Base-by-base conservation (phyloP, 2,329 filamentous ascomycete genomes). In the Hymenoscyphus fraxineus region DNA sequence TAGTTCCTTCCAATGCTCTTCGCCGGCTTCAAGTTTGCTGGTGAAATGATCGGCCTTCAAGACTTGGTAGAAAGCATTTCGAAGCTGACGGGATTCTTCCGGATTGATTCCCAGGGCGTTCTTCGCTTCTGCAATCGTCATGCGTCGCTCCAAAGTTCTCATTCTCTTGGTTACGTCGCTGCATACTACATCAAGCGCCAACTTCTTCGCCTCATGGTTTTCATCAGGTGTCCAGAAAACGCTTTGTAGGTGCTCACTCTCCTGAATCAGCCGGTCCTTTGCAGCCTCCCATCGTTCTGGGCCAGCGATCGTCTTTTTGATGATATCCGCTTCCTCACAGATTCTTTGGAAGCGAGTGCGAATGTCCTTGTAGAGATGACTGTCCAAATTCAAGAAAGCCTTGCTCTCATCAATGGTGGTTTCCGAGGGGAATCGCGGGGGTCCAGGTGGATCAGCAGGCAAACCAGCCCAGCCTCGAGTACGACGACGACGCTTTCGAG, bases 91-190 rank as follows among this genome's bases (percentile, higher is more conserved):
- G 71, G 84, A 85, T 72, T 88, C 82, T 71, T 88, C 85, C 6
- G 88, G 85, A 66, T 90, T 90, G 69, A 92, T 80, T 38, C 86
- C 86, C 58, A 92, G 81, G 38, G 83, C 80, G 73, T 89, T 90
- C 75, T 92, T 93, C 4, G 90, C 90, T 65, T 93, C 88, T 1
- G 86, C 83, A 56, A 94, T 84, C 0, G 86, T 88, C 83, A 94
- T 87, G n/a, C 84, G 81, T 40, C 81, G 82, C 59, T 87, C 84
- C 64, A 86, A 74, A 13, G 80, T 85, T 71, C 91, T 85, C 80
- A 93, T 88, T 22, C 89, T 82, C 77, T 95, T 95, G 0, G 90
- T 93, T 38, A 94, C 89, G 77, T 94, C 91, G 35, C 86, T 89
- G 73, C 90, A 93, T 31, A 96, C 88, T 57, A 92, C 84, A 74